Base-by-base conservation (phyloP, 768 basidiomycete species). In the Daedaleopsis sinensis region DNA sequence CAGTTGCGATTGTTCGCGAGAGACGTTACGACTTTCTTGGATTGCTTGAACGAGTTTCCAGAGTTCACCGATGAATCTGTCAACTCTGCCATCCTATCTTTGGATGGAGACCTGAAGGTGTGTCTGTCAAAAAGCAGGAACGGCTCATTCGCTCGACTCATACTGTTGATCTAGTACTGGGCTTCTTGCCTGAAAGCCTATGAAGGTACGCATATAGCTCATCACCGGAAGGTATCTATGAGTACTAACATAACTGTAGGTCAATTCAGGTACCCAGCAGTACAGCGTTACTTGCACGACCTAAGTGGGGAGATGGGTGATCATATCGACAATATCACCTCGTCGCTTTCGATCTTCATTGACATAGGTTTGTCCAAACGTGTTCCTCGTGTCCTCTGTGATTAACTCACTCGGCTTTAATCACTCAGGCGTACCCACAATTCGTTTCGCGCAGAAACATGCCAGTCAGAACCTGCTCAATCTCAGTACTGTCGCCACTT, bases 31-130 rank as follows among this genome's bases (percentile, higher is more conserved):
- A 87, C 84, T 0, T 92, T 92, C 67, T 72, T 89, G 59, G 79
- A 85, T 50, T 87, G 86, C 65, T 72, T 92, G 63, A 90, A 91
- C 58, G 89, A 91, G 68, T 91, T 92, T 64, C 90, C 89, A 0
- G 90, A 91, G 69, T 89, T 90, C 66, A 85, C 82, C 27, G 88
- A 91, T 54, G 89, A 92, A 65, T 84, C 83, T 6, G 84, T 84
- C 44, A 90, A 90, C 68, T 77, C 83, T 1, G 87, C 87, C 4
- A 87, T 91, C 57, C 65, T 81, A 57, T 82, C 84, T 12, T 88
- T 91, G 52, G 85, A 89, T 70, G 84, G 84, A 0, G 89, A 92
- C 71, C 76, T 91, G 38, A 85, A 83, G 77, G 88, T 87, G 64
- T 50, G 77, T 64, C 52, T 48, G 52, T 32, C 32, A 24, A 43